These are phyloP conservation scores for Gomphus bonarii DNA, from an alignment of 1,284 basidiomycete species.

Conservation along the genomic window DNA sequence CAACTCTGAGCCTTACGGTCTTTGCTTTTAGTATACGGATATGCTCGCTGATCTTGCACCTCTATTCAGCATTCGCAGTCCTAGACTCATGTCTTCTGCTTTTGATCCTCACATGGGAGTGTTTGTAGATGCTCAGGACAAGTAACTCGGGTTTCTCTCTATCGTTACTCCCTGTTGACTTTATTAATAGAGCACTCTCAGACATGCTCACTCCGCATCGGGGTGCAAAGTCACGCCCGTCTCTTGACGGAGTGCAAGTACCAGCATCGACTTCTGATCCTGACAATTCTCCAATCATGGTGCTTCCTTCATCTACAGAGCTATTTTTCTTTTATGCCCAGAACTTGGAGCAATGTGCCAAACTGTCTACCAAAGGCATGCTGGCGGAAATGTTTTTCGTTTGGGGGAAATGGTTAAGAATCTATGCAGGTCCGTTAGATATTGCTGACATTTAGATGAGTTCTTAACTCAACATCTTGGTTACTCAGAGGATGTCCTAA, in stretches of 20 bases:
- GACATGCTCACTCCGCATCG: slow-evolving; percentile 46
- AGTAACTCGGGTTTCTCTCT: slow-evolving; percentile 33
- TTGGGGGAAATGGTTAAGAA: slow-evolving; percentile 88
- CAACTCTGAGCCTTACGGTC: not conserved
- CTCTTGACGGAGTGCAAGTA: slow-evolving; percentile 48
- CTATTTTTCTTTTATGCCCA: slow-evolving; percentile 97
- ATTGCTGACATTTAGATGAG: not conserved
- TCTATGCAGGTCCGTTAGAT: slow-evolving; percentile 75
- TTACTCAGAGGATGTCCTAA: slow-evolving; percentile 62
- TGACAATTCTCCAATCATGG: slow-evolving; percentile 45
- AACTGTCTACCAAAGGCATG: slow-evolving; percentile 71
- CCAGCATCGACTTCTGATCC: slow-evolving; percentile 24
- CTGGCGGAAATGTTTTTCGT: slow-evolving; percentile 67
- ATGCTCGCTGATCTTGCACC: slow-evolving; percentile 1
- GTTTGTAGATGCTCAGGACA: slow-evolving; percentile 95
- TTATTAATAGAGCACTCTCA: slow-evolving; percentile 45
- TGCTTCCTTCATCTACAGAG: slow-evolving; percentile 91
- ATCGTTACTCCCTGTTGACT: slow-evolving; percentile 10
- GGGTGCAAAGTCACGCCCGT: slow-evolving; percentile 52
- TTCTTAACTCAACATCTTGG: not conserved
- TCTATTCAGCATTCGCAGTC: not conserved
- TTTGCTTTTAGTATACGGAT: not conserved
- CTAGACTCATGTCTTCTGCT: slow-evolving; percentile 69
- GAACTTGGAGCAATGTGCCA: slow-evolving; percentile 88
- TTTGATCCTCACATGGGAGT: slow-evolving; percentile 90